Conservation (phyloP, 2,329 filamentous ascomycete species). For the Botrytis porri region DNA sequence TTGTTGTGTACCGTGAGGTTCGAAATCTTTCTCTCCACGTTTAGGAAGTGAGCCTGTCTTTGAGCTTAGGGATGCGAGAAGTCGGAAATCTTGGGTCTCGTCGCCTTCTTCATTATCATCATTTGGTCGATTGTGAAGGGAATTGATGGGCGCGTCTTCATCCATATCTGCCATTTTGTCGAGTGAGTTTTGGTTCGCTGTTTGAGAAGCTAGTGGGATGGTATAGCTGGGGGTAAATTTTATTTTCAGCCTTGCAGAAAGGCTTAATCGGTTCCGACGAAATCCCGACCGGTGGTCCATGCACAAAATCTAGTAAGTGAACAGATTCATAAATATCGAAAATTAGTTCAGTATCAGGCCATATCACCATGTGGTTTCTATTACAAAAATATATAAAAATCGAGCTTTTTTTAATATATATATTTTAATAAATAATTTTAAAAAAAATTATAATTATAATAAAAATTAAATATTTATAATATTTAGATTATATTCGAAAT, state of each 20-base stretch:
- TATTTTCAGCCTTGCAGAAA: slow-evolving; percentile 26
- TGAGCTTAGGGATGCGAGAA: slow-evolving; percentile 55
- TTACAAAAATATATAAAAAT: too few species aligned
- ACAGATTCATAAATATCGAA: neutral
- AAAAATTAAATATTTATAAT: too few species aligned
- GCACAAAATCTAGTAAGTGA: neutral
- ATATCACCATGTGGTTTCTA: too few species aligned
- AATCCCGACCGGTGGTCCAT: neutral
- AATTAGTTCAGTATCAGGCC: too few species aligned
- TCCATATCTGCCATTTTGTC: slow-evolving; percentile 34
- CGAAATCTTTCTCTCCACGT: slow-evolving; percentile 95
- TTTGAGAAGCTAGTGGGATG: neutral
- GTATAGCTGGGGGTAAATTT: slow-evolving; percentile 3
- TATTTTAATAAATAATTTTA: too few species aligned
- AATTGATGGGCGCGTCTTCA: slow-evolving; percentile 37
- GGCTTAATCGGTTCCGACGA: slow-evolving; percentile 16
- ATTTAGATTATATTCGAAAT: too few species aligned
- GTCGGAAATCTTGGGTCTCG: slow-evolving; percentile 82
- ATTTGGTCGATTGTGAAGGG: slow-evolving; percentile 27
- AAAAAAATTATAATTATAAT: too few species aligned
- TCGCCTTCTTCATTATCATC: slow-evolving; percentile 67
- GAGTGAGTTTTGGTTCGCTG: neutral
- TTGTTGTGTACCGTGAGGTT: slow-evolving; percentile 80
- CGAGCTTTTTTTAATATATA: too few species aligned
- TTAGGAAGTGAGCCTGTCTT: slow-evolving; percentile 66